phyloP scores from a whole-genome alignment of 179 eudicot genomes.

The Heliamphora pulchella region DNA sequence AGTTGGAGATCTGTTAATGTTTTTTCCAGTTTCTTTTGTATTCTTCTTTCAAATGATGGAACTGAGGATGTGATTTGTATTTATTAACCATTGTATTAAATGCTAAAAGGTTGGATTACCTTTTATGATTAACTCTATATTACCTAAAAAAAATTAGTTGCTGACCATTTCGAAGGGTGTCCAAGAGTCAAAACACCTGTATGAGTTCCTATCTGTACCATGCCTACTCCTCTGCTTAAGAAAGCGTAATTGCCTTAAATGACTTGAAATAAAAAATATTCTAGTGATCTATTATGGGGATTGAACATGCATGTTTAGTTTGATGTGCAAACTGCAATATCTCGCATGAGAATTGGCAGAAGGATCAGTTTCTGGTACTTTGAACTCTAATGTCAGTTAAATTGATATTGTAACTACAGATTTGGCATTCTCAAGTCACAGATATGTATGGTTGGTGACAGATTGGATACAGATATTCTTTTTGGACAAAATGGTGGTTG shows the following conservation, averaged over 20 bases:
- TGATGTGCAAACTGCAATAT: not conserved
- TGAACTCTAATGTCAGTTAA: constrained; percentile 10
- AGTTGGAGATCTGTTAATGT: too few species aligned
- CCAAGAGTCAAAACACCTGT: not conserved
- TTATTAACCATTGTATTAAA: too few species aligned
- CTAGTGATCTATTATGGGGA: not conserved
- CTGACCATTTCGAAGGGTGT: not conserved
- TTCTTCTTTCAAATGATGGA: not conserved
- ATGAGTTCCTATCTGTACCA: not conserved
- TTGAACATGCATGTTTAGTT: not conserved
- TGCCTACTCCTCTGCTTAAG: too few species aligned
- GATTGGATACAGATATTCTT: constrained; percentile 93
- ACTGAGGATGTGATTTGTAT: not conserved
- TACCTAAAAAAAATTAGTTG: not conserved
- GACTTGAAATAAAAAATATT: too few species aligned
- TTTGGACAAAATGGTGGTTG: constrained; percentile 98
- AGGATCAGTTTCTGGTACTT: not conserved
- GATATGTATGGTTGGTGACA: constrained; percentile 99
- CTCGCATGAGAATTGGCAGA: not conserved
- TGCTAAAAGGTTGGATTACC: too few species aligned
- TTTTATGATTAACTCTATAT: too few species aligned
- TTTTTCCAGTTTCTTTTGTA: too few species aligned
- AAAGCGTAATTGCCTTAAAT: not conserved
- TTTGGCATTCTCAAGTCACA: constrained; percentile 79
- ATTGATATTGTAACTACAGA: constrained; percentile 28